These are phyloP conservation scores for Kentomonas sorsogonicus DNA, from an alignment of 208 protist species.

Conservation along the genomic window DNA sequence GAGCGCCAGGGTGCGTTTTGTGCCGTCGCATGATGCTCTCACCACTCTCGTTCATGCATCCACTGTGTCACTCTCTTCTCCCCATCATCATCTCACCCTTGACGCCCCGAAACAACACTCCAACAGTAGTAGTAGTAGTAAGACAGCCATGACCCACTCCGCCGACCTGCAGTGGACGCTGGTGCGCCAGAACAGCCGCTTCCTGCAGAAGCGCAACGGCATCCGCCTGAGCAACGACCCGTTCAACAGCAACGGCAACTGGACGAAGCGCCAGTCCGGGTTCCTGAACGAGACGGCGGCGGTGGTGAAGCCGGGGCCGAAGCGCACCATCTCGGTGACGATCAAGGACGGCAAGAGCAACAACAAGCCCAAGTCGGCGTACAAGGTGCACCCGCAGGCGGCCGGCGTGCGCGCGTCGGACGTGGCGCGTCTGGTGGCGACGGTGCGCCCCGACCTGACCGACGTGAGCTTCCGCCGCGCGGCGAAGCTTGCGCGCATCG, in stretches of 20 bases:
- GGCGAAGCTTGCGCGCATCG: conserved; percentile 57
- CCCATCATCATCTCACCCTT: not conserved
- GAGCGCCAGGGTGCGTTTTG: too few species aligned
- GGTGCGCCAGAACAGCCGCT: conserved; percentile 80
- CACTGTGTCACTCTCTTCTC: too few species aligned
- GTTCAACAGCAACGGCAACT: conserved; percentile 88
- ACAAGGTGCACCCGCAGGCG: conserved; percentile 56
- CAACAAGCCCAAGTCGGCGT: conserved; percentile 81
- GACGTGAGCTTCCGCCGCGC: conserved; percentile 76
- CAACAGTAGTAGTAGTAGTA: too few species aligned
- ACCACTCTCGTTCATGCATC: too few species aligned
- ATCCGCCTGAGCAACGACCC: conserved; percentile 79
- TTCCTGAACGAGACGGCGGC: conserved; percentile 68
- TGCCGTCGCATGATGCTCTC: too few species aligned
- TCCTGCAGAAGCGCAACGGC: conserved; percentile 78
- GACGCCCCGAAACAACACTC: too few species aligned
- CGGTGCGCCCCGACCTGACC: conserved; percentile 76
- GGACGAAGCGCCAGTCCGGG: conserved; percentile 81
- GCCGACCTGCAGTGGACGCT: conserved; percentile 82
- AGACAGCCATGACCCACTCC: conserved; percentile 64
- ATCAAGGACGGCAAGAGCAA: conserved; percentile 59
- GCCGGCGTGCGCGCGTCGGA: conserved; percentile 69
- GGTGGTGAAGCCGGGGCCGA: conserved; percentile 67
- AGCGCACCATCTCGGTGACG: conserved; percentile 56
- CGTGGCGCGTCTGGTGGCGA: conserved; percentile 62